phyloP scores from a whole-genome alignment of 345 rosid species.

The Cardamine occulta region DNA sequence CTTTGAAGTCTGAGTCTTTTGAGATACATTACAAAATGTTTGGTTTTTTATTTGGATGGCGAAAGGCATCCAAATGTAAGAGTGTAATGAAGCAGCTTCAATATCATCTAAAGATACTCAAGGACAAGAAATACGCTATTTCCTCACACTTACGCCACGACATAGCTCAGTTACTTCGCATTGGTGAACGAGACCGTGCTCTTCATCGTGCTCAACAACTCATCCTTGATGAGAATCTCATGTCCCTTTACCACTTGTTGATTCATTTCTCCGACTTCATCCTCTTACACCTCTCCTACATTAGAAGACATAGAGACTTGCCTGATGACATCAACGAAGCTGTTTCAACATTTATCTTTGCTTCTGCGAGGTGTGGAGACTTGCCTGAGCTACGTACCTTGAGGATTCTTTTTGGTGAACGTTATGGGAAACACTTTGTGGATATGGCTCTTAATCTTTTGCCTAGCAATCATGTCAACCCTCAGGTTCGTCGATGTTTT shows the following conservation, averaged over 20 bases:
- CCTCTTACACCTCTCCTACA: conserved; percentile 54
- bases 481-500: conserved; percentile 50
- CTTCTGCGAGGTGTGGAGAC: conserved; percentile 87
- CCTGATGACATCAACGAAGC: conserved; percentile 83
- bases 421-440: conserved; percentile 63
- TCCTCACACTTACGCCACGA: conserved; percentile 65
- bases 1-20: neutral
- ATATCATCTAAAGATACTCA: conserved; percentile 60
- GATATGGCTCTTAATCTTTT: conserved; percentile 54
- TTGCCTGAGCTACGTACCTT: conserved; percentile 72
- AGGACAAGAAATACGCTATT: conserved; percentile 63
- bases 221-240: conserved; percentile 52
- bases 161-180: conserved; percentile 62
- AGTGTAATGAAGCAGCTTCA: conserved; percentile 59
- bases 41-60: conserved; percentile 73
- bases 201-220: conserved; percentile 64
- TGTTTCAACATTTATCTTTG: conserved; percentile 73
- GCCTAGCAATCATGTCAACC: conserved; percentile 70
- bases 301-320: conserved; percentile 70
- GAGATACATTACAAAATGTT: conserved; percentile 49
- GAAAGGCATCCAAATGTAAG: conserved; percentile 79
- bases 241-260: conserved; percentile 59
- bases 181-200: conserved; percentile 60
- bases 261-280: conserved; percentile 69
- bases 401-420: conserved; percentile 70